phyloP scores from a whole-genome alignment of 345 rosid species.

The Citrus trifoliata region DNA sequence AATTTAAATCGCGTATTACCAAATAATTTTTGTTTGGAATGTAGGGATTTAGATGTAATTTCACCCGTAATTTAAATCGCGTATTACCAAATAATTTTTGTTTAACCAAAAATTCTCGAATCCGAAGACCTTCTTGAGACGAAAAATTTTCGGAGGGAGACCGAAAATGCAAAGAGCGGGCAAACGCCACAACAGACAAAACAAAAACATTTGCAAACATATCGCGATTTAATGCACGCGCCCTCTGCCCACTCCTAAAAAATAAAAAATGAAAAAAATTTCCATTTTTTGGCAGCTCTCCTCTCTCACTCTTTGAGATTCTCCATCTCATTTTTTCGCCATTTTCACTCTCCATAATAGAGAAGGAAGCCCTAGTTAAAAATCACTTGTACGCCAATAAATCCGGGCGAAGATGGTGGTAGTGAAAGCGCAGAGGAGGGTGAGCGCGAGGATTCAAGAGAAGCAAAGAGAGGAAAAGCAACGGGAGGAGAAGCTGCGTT shows the following conservation, averaged over 20 bases:
- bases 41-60: no score
- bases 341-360: neutral
- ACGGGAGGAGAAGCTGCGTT: slow-evolving; percentile 45
- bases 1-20: no score
- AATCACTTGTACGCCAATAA: neutral
- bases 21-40: no score
- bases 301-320: no score
- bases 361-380: neutral
- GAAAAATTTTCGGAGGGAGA: neutral
- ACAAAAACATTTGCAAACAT: neutral
- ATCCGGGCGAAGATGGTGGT: neutral
- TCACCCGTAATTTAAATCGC: no score
- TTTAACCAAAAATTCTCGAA: no score
- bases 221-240: no score
- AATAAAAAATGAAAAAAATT: no score
- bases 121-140: neutral
- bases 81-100: no score
- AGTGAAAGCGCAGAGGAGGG: slow-evolving; percentile 22
- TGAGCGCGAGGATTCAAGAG: slow-evolving; percentile 41
- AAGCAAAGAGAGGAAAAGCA: slow-evolving; percentile 24
- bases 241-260: no score
- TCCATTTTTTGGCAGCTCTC: no score
- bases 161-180: slow-evolving; percentile 14
- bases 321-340: no score
- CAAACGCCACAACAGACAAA: neutral